Percentiles rank a stretch among this genome's conserved stretches.
These are phyloP conservation scores for Penicillium brevicompactum DNA, from an alignment of 2,329 filamentous ascomycete genomes.

Conservation along the genomic window DNA sequence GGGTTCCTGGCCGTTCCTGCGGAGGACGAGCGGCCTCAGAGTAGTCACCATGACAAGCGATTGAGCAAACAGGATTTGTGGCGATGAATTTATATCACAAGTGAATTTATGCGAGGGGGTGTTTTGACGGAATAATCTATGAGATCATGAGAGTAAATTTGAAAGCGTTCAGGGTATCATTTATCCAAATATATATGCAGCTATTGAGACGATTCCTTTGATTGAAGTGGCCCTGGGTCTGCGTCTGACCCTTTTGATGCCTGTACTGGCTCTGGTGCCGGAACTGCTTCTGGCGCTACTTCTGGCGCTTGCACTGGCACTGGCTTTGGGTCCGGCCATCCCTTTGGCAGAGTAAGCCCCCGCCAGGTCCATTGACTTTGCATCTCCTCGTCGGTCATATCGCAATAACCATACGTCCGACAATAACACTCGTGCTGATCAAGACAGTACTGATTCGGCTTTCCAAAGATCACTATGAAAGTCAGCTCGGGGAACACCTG, in stretches of 20 bases:
- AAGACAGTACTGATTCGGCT: constrained; percentile 23
- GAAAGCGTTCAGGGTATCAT: background rate
- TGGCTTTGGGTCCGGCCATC: constrained; percentile 17
- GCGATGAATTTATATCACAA: constrained; percentile 29
- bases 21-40: constrained; percentile 47
- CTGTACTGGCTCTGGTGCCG: background rate
- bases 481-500: background rate
- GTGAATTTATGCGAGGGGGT: background rate
- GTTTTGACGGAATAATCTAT: background rate
- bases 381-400: constrained; percentile 22
- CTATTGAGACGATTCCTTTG: background rate
- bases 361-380: constrained; percentile 25
- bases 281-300: background rate
- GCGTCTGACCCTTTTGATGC: no score
- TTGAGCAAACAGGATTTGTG: constrained; percentile 42
- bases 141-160: constrained; percentile 7
- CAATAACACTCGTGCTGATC: constrained; percentile 25
- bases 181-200: background rate
- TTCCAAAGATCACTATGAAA: constrained; percentile 28
- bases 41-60: constrained; percentile 34
- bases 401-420: constrained; percentile 26
- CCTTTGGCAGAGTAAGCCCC: constrained; percentile 19
- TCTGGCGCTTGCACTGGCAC: background rate
- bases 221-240: background rate
- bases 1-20: constrained; percentile 66